These are phyloP conservation scores for Saururus chinensis DNA, from an alignment of 164 flowering plant genomes.

Conservation along the genomic window DNA sequence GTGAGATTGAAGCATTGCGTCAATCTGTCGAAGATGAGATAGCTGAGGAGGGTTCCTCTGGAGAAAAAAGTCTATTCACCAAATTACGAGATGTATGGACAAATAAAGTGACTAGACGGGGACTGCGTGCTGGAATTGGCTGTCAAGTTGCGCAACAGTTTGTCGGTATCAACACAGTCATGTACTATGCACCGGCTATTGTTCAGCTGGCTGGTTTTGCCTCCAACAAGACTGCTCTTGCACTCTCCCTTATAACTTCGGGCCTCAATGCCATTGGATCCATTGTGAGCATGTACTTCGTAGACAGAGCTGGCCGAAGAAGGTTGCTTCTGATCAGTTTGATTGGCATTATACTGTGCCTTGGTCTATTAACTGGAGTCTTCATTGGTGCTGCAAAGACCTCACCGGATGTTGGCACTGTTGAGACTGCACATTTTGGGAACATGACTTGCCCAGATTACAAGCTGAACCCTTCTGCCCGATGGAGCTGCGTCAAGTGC, in stretches of 20 bases:
- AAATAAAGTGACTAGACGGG: conserved; percentile 44
- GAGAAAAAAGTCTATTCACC: conserved; percentile 21
- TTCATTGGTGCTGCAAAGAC: conserved; percentile 38
- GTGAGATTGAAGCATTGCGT: conserved; percentile 35
- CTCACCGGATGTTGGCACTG: conserved; percentile 26
- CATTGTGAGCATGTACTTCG: conserved; percentile 50
- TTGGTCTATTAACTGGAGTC: conserved; percentile 35
- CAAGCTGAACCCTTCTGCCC: conserved; percentile 7
- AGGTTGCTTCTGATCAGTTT: conserved; percentile 49
- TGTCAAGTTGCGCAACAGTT: conserved; percentile 64
- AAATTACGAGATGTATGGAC: conserved; percentile 14
- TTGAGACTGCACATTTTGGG: conserved; percentile 21
- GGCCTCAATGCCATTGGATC: conserved; percentile 59
- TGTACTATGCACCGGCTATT: conserved; percentile 69
- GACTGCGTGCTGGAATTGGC: conserved; percentile 47
- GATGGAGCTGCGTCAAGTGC: conserved; percentile 55
- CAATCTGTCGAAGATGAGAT: conserved; percentile 40
- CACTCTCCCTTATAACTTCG: conserved; percentile 52
- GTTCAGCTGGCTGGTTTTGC: conserved; percentile 63
- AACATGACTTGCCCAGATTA: conserved; percentile 36
- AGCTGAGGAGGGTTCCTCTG: conserved; percentile 21
- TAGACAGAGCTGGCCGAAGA: conserved; percentile 55
- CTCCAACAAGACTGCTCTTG: conserved; percentile 51
- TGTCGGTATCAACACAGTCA: conserved; percentile 71
- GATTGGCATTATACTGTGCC: conserved; percentile 37